These are phyloP conservation scores for Dorcoceras hygrometricum DNA, from an alignment of 257 asterid species.

Conservation along the genomic window DNA sequence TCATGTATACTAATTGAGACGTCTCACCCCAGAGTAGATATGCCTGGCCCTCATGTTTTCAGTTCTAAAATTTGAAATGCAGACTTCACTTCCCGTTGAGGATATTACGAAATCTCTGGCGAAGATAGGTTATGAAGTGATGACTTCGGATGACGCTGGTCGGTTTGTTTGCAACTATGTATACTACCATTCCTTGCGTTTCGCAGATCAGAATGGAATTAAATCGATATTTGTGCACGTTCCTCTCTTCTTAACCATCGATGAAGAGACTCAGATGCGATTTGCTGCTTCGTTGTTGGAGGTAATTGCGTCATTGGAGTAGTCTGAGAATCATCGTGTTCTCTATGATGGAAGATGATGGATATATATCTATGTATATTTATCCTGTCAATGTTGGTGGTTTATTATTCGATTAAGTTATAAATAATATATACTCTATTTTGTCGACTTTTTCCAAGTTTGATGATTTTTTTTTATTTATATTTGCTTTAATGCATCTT, in stretches of 20 bases:
- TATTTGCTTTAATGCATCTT: conserved; percentile 24
- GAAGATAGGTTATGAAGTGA: conserved; percentile 85
- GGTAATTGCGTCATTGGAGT: conserved; percentile 53
- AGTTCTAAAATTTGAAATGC: conserved; percentile 17
- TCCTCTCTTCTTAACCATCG: conserved; percentile 87
- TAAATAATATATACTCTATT: not conserved
- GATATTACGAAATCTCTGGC: conserved; percentile 59
- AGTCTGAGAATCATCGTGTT: not conserved
- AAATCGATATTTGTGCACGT: conserved; percentile 86
- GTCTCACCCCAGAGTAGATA: not conserved
- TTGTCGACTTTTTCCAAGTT: not conserved
- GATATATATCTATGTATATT: not conserved
- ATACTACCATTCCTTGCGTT: conserved; percentile 88
- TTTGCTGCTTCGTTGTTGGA: conserved; percentile 82
- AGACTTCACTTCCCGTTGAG: conserved; percentile 75
- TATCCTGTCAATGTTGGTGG: not conserved
- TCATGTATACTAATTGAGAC: too few relatives aligned
- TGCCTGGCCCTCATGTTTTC: not conserved
- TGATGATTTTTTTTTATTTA: not conserved
- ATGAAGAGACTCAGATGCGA: conserved; percentile 94
- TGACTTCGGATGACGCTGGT: conserved; percentile 85
- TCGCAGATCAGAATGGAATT: conserved; percentile 80
- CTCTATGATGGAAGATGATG: not conserved
- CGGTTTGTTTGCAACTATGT: conserved; percentile 94
- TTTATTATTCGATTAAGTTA: not conserved